These are phyloP conservation scores for Oleoguttula mirabilis DNA, from an alignment of 495 filamentous ascomycete species.

Conservation along the genomic window DNA sequence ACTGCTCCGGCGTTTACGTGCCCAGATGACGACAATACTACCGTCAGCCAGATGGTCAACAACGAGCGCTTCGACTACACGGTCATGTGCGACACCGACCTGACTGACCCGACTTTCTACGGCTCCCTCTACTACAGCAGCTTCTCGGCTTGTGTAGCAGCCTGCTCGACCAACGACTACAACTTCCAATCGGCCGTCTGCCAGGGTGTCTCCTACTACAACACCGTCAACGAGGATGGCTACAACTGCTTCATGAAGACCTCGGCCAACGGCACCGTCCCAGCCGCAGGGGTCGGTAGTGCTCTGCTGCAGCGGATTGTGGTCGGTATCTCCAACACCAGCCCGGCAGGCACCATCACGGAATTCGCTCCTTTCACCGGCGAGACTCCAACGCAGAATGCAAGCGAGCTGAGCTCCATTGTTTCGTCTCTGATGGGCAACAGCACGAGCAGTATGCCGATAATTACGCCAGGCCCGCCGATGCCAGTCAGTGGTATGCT, in stretches of 20 bases:
- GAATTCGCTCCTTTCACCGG: constrained; percentile 5
- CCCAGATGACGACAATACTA: constrained; percentile 17
- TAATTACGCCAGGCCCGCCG: constrained; percentile 11
- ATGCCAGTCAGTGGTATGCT: constrained; percentile 3
- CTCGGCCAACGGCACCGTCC: constrained; percentile 2
- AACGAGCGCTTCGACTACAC: constrained; percentile 19
- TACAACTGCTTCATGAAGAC: constrained; percentile 18
- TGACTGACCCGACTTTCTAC: constrained; percentile 7
- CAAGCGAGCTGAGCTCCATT: constrained; percentile 6
- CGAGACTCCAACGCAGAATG: background rate
- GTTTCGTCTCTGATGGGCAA: constrained; percentile 11
- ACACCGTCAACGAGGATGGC: constrained; percentile 1
- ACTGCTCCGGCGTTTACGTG: constrained; percentile 20
- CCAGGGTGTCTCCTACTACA: constrained; percentile 13
- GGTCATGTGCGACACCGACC: constrained; percentile 20
- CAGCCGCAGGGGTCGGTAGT: constrained; percentile 7
- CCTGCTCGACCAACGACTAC: constrained; percentile 11
- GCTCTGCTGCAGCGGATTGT: constrained; percentile 10
- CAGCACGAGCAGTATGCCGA: constrained; percentile 12
- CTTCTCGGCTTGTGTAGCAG: constrained; percentile 9
- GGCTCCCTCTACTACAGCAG: constrained; percentile 5
- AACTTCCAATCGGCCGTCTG: constrained; percentile 13
- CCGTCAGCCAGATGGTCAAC: constrained; percentile 16
- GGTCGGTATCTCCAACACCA: background rate
- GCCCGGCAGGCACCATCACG: background rate